Base-by-base conservation (phyloP, 345 rosid species). In the Laguncularia racemosa region DNA sequence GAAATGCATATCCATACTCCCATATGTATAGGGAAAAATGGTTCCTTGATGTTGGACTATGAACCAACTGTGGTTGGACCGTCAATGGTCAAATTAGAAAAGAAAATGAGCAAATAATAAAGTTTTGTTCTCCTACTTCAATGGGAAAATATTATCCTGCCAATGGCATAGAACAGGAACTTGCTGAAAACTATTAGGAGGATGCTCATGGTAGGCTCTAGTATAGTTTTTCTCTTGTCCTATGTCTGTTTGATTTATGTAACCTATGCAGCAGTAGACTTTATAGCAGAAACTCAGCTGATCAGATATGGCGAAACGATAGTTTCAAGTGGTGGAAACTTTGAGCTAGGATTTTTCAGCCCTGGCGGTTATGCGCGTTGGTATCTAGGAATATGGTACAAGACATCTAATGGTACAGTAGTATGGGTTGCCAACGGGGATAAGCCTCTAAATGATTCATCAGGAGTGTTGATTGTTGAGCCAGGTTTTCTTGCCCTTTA, bases 351-450 rank as follows among this genome's bases (percentile, higher is more conserved):
- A 14, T 71, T 79, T 56, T 79, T 79, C 71, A 43, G 60, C 40
- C 64, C 59, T 19, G 45, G 6, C 9, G 45, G 46, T 14, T 61
- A 81, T 14, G 40, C n/a, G 14, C 67, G 57, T 2, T 72, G 67
- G 58, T 79, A 76, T 20, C n/a, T 79, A 0, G 84, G 81, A 23
- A 76, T 79, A n/a, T 59, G 77, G 79, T 73, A 76, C 75, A 76
- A 50, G 58, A 55, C 68, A 48, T 40, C 73, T 14, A 0, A 0
- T 1, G 21, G 9, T 49, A 71, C 77, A 1, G 66, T 67, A 1
- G 66, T 67, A 17, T 79, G 84, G 81, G 75, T 79, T 1, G 83
- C 79, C 48, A 74, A 78, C 51, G 66, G 83, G 61, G 75, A 74
- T 23, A 13, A 0, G 23, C 77, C 83, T 12, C 63, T 74, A 16